Conservation (phyloP, 768 basidiomycete species). For the Tephrocybe sp. region DNA sequence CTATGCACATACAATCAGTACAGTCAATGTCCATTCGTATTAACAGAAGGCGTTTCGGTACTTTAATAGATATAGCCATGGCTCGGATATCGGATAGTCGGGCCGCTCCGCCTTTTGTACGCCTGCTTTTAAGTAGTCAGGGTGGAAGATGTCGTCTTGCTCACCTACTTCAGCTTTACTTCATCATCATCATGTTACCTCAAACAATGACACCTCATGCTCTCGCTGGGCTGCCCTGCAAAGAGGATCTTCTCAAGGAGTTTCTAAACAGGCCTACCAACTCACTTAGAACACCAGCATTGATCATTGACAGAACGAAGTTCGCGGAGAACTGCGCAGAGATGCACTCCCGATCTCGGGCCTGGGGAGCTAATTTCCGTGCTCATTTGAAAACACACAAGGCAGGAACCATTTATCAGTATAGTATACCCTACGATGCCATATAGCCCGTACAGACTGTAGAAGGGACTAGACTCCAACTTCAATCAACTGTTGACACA, state of each 20-base stretch:
- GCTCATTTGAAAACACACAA: conserved; percentile 88
- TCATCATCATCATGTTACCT: too few species aligned
- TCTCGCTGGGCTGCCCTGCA: conserved; percentile 40
- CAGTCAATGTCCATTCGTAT: too few species aligned
- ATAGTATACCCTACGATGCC: too few species aligned
- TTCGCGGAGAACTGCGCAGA: conserved; percentile 73
- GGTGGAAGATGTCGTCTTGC: too few species aligned
- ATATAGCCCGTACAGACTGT: conserved; percentile 52
- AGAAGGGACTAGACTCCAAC: conserved; percentile 74
- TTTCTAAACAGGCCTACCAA: conserved; percentile 60
- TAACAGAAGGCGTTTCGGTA: too few species aligned
- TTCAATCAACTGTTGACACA: conserved; percentile 50
- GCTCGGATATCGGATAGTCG: too few species aligned
- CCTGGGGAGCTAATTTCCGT: conserved; percentile 72
- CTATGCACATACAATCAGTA: too few species aligned
- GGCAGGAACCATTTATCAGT: conserved; percentile 41
- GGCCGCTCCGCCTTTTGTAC: too few species aligned
- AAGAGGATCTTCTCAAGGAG: conserved; percentile 47
- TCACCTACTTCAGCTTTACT: too few species aligned
- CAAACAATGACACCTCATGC: conserved; percentile 50
- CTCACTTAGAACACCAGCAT: conserved; percentile 69
- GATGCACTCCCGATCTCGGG: conserved; percentile 67
- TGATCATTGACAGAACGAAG: conserved; percentile 71
- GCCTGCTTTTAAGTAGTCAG: too few species aligned
- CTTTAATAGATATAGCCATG: too few species aligned